Evolutionary conservation across 176 grass and related monocot genomes (phyloP).

Genomic region (Thalia dealbata): DNA sequence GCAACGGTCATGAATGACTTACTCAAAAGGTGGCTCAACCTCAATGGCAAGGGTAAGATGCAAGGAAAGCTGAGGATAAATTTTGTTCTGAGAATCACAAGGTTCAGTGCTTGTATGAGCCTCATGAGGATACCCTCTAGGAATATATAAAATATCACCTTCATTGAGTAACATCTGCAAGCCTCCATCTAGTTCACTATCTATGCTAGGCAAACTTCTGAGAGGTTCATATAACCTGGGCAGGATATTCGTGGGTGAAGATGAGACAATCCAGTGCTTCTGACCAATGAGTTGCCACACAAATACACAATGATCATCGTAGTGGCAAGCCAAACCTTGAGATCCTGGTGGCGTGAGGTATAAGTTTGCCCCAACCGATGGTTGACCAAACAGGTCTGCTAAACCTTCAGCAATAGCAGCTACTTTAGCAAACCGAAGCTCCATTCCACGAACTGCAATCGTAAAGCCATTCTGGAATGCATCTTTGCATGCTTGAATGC

Average conservation of each 20-base stretch:
- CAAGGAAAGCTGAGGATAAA: slow-evolving; percentile 32
- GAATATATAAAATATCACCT: slow-evolving; percentile 81
- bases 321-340: slow-evolving; percentile 64
- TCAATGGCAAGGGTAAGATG: slow-evolving; percentile 94
- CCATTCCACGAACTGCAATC: slow-evolving; percentile 72
- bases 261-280: slow-evolving; percentile 61
- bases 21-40: slow-evolving; percentile 81
- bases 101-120: slow-evolving; percentile 36
- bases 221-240: slow-evolving; percentile 79
- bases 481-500: slow-evolving; percentile 28
- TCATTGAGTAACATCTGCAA: slow-evolving; percentile 39
- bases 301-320: slow-evolving; percentile 89
- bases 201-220: slow-evolving; percentile 29
- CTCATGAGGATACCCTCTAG: slow-evolving; percentile 76
- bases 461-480: slow-evolving; percentile 70
- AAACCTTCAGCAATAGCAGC: slow-evolving; percentile 44
- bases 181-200: slow-evolving; percentile 21
- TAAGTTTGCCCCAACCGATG: slow-evolving; percentile 74
- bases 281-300: slow-evolving; percentile 64
- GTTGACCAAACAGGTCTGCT: slow-evolving; percentile 73
- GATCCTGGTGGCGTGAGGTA: slow-evolving; percentile 69
- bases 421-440: slow-evolving; percentile 57
- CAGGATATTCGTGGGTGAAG: slow-evolving; percentile 34
- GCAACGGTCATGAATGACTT: slow-evolving; percentile 26
- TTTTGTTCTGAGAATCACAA: slow-evolving; percentile 11